Percentiles rank a stretch among this genome's conserved stretches.
These are phyloP conservation scores for Eutrema salsugineum DNA, from an alignment of 441 rosid genomes.

Conservation along the genomic window DNA sequence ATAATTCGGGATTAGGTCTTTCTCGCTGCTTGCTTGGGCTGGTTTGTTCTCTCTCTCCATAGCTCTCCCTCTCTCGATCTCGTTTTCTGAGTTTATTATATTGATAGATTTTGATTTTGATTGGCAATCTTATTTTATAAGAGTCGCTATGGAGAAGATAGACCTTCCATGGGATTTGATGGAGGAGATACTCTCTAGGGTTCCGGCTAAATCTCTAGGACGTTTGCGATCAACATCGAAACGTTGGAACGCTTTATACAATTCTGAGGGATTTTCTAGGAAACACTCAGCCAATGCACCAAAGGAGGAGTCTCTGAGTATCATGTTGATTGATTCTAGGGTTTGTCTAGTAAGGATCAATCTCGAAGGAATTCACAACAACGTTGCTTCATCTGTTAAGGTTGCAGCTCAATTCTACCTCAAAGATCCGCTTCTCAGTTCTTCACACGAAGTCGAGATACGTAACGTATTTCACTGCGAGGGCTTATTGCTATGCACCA, in stretches of 20 bases:
- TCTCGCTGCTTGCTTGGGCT: no score
- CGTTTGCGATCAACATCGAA: background rate
- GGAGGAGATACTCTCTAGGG: background rate
- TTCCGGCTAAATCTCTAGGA: background rate
- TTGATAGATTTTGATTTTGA: no score
- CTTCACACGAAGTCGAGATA: background rate
- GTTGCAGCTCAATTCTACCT: background rate
- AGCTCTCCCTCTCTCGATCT: no score
- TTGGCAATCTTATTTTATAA: background rate
- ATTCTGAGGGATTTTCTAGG: background rate
- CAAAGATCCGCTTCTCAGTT: background rate
- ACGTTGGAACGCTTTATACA: background rate
- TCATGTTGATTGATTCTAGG: background rate
- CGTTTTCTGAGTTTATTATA: no score
- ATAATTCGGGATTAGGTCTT: background rate
- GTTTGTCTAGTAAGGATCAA: background rate
- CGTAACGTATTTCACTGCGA: background rate
- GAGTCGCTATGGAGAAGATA: background rate
- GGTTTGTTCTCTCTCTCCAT: background rate
- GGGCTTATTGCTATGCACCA: background rate
- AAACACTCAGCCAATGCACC: background rate
- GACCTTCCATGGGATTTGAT: background rate
- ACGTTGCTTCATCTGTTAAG: background rate
- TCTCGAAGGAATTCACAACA: background rate
- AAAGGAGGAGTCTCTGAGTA: background rate